These are phyloP conservation scores for Phytophthora podocarpi DNA, from an alignment of 352 stramenopile genomes.

Conservation along the genomic window DNA sequence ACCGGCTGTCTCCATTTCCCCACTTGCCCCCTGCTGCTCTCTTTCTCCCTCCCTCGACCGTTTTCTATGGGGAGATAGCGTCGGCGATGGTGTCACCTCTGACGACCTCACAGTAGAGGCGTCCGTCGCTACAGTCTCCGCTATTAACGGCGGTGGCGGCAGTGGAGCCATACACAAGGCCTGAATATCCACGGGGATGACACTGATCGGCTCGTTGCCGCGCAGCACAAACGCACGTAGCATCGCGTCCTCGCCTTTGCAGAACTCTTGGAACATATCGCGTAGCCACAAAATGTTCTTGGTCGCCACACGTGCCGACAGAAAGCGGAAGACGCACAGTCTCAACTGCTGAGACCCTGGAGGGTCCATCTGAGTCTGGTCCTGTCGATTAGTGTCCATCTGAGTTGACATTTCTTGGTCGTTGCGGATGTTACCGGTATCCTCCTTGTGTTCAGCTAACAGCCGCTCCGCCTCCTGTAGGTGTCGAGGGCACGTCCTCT, in stretches of 20 bases:
- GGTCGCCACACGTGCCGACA: conserved; percentile 37
- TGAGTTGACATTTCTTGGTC: too few relatives aligned
- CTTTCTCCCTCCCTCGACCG: background rate
- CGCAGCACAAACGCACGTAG: conserved; percentile 29
- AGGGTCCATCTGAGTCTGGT: too few relatives aligned
- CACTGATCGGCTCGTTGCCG: conserved; percentile 27
- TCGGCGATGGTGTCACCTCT: background rate
- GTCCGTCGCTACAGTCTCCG: background rate
- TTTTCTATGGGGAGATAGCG: conserved; percentile 1
- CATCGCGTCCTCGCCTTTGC: conserved; percentile 20
- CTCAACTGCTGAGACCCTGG: background rate
- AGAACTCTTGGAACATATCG: conserved; percentile 41
- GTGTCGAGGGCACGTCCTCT: conserved; percentile 2
- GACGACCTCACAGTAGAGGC: background rate
- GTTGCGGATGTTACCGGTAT: too few relatives aligned
- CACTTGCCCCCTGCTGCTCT: background rate
- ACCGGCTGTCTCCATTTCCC: too few relatives aligned
- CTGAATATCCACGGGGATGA: conserved; percentile 37
- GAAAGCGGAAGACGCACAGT: conserved; percentile 24
- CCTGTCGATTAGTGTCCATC: background rate
- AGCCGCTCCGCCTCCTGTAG: conserved; percentile 20
- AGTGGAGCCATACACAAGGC: conserved; percentile 9
- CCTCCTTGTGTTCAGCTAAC: conserved; percentile 9
- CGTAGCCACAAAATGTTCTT: conserved; percentile 45
- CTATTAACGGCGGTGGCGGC: conserved; percentile 8